A percentile compares a stretch with the other conserved stretches of the same genome.
Conservation (phyloP, 176 grass and related monocot species). For the Triticum monococcum region DNA sequence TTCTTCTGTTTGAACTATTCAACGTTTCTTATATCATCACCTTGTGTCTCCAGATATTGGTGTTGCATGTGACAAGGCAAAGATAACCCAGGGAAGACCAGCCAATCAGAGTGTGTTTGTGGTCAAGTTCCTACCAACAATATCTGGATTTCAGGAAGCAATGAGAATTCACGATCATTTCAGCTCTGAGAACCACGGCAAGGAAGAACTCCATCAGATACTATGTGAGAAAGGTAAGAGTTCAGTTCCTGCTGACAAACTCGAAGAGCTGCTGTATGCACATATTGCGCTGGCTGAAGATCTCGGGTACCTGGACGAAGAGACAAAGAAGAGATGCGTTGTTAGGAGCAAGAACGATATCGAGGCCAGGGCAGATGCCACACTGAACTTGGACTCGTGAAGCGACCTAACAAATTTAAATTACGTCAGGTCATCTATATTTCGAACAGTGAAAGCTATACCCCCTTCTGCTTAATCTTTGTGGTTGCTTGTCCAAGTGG, state of each 20-base stretch:
- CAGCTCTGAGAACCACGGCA: slow-evolving; percentile 49
- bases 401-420: background rate
- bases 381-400: slow-evolving; percentile 48
- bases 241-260: slow-evolving; percentile 28
- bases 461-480: background rate
- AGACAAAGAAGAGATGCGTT: slow-evolving; percentile 55
- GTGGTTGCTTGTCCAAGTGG: background rate
- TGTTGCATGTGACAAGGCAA: slow-evolving; percentile 44
- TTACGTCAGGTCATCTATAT: slow-evolving; percentile 19
- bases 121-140: slow-evolving; percentile 59
- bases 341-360: slow-evolving; percentile 77
- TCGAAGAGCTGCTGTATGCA: slow-evolving; percentile 48
- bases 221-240: slow-evolving; percentile 33
- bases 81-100: slow-evolving; percentile 50
- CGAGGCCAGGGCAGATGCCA: slow-evolving; percentile 50
- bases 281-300: slow-evolving; percentile 72
- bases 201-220: slow-evolving; percentile 50
- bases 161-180: slow-evolving; percentile 55
- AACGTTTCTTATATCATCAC: slow-evolving; percentile 9
- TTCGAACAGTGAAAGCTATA: background rate
- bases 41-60: slow-evolving; percentile 51
- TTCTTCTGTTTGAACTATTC: slow-evolving; percentile 4
- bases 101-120: slow-evolving; percentile 54
- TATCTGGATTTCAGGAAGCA: slow-evolving; percentile 87
- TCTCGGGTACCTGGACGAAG: slow-evolving; percentile 57